These are phyloP conservation scores for Mesembryanthemum crystallinum DNA, from an alignment of 148 eudicot species.

Conservation along the genomic window DNA sequence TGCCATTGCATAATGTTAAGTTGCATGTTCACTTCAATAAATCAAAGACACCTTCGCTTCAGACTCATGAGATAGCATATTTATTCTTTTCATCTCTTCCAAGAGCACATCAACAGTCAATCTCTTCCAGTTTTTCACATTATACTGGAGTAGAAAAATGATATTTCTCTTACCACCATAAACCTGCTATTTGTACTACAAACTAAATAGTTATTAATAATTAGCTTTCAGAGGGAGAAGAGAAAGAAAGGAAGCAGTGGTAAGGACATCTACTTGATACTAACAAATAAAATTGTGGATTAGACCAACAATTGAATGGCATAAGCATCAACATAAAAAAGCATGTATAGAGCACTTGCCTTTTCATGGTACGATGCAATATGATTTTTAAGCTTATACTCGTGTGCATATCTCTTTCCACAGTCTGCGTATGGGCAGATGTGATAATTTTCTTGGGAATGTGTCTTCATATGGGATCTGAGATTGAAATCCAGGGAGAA, in stretches of 20 bases:
- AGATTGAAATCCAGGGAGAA: constrained; percentile 95
- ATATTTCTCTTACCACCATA: background rate
- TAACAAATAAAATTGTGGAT: background rate
- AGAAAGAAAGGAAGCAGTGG: background rate
- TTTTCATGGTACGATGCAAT: constrained; percentile 77
- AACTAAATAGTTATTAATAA: background rate
- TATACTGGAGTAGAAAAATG: background rate
- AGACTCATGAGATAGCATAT: background rate
- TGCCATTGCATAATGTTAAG: background rate
- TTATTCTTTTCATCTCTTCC: background rate
- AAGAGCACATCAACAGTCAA: background rate
- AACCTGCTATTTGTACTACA: background rate
- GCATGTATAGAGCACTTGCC: constrained; percentile 35
- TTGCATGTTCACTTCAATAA: background rate
- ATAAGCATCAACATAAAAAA: background rate
- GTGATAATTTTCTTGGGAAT: constrained; percentile 96
- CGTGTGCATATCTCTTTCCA: constrained; percentile 96
- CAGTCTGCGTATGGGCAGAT: constrained; percentile 87
- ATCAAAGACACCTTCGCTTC: background rate
- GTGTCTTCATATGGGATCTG: constrained; percentile 97
- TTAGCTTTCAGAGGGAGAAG: background rate
- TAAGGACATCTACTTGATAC: background rate
- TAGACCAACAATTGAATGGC: background rate
- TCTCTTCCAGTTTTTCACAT: background rate
- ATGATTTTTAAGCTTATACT: constrained; percentile 91